A percentile compares a stretch with the other conserved stretches of the same genome.
Evolutionary conservation across 2,329 filamentous ascomycete species (phyloP).

Genomic region (Apiospora aurea): DNA sequence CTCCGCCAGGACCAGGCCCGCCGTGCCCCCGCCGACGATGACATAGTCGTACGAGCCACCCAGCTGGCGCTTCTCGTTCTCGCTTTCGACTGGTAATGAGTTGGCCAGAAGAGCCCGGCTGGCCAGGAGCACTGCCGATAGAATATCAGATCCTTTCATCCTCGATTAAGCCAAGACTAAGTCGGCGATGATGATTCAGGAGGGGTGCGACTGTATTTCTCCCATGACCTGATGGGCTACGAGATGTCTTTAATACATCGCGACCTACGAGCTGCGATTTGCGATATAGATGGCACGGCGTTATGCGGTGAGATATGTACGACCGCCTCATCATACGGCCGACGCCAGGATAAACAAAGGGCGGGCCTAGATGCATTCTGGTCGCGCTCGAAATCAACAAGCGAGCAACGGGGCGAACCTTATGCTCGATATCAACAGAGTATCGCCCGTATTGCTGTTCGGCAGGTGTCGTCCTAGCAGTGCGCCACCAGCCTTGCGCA

Average conservation of each 20-base stretch:
- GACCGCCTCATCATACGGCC: not conserved
- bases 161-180: not conserved
- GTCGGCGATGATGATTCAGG: not conserved
- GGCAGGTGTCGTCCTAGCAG: not conserved
- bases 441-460: not conserved
- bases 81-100: not conserved
- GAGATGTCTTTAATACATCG: not conserved
- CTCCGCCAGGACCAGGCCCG: conserved; percentile 44
- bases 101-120: not conserved
- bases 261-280: not conserved
- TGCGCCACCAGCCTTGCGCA: not conserved
- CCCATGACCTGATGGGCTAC: not conserved
- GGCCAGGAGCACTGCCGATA: not conserved
- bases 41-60: conserved; percentile 31
- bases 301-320: not conserved
- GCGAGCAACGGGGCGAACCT: not conserved
- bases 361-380: not conserved
- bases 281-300: not conserved
- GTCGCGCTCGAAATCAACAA: not conserved
- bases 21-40: conserved; percentile 48
- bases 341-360: not conserved
- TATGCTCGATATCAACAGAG: not conserved
- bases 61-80: not conserved
- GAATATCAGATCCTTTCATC: not conserved
- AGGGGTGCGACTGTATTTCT: not conserved